Percentiles rank a stretch among this genome's conserved stretches.
These are phyloP conservation scores for Ophiostoma tasmaniense DNA, from an alignment of 2,329 filamentous ascomycete genomes.

Conservation along the genomic window DNA sequence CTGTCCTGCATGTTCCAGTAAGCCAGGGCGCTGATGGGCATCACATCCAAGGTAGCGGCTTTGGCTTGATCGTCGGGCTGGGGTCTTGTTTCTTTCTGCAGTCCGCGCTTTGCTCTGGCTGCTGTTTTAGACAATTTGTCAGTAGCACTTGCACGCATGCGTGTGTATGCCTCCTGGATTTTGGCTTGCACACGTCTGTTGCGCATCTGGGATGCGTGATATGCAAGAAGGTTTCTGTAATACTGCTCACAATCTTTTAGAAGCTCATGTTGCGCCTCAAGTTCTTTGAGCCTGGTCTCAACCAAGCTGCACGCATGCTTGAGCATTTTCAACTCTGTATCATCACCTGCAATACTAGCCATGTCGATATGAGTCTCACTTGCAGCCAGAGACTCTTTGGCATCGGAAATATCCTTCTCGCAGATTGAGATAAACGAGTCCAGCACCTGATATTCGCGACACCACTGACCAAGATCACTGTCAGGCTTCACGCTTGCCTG, in stretches of 20 bases:
- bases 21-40: constrained; percentile 13
- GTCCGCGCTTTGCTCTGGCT: background rate
- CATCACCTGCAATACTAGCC: background rate
- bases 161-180: constrained; percentile 6
- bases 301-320: background rate
- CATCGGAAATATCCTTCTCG: background rate
- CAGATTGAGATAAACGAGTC: background rate
- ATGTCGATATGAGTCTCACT: background rate
- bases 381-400: background rate
- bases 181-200: background rate
- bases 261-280: too few relatives aligned
- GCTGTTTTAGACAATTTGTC: background rate
- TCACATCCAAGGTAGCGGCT: constrained; percentile 2
- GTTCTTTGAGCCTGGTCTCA: background rate
- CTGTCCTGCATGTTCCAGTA: constrained; percentile 6
- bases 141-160: background rate
- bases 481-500: background rate
- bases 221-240: constrained; percentile 1
- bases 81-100: background rate
- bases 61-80: background rate
- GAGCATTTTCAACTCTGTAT: background rate
- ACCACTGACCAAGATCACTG: background rate
- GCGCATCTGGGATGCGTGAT: background rate
- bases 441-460: background rate
- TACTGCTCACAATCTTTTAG: background rate